These are phyloP conservation scores for Vitis hybrid DNA, from an alignment of 177 flowering plant species.

Conservation along the genomic window DNA sequence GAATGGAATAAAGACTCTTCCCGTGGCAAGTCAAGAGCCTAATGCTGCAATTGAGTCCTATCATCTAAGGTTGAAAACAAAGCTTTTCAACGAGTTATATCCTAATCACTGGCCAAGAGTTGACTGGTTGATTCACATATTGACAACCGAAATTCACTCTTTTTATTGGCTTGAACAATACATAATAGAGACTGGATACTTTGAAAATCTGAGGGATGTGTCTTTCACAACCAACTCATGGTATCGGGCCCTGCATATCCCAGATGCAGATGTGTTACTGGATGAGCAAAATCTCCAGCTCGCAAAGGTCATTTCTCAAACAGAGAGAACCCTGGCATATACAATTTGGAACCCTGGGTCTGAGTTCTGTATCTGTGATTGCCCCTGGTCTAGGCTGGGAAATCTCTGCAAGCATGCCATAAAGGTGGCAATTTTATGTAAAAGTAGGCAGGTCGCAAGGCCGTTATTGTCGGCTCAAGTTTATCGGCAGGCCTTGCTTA, in stretches of 20 bases:
- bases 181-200: constrained; percentile 37
- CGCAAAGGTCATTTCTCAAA: constrained; percentile 50
- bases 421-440: constrained; percentile 48
- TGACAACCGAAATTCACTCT: constrained; percentile 53
- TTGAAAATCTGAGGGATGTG: constrained; percentile 34
- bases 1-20: constrained; percentile 35
- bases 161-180: constrained; percentile 51
- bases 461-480: constrained; percentile 45
- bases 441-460: constrained; percentile 45
- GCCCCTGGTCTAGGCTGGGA: constrained; percentile 52
- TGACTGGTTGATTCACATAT: constrained; percentile 51
- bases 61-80: constrained; percentile 47
- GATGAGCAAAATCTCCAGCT: constrained; percentile 49
- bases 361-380: constrained; percentile 56
- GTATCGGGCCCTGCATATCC: constrained; percentile 42
- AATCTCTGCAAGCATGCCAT: constrained; percentile 56
- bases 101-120: constrained; percentile 31
- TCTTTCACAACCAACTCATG: constrained; percentile 41
- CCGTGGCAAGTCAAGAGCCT: constrained; percentile 44
- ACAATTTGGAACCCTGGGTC: constrained; percentile 65
- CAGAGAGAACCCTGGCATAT: constrained; percentile 40
- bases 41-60: constrained; percentile 57
- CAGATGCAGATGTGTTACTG: constrained; percentile 42
- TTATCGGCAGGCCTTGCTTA: constrained; percentile 48
- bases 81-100: constrained; percentile 28